These are phyloP conservation scores for Aspergillus neoniger DNA, from an alignment of 2,329 filamentous ascomycete species.

Conservation along the genomic window DNA sequence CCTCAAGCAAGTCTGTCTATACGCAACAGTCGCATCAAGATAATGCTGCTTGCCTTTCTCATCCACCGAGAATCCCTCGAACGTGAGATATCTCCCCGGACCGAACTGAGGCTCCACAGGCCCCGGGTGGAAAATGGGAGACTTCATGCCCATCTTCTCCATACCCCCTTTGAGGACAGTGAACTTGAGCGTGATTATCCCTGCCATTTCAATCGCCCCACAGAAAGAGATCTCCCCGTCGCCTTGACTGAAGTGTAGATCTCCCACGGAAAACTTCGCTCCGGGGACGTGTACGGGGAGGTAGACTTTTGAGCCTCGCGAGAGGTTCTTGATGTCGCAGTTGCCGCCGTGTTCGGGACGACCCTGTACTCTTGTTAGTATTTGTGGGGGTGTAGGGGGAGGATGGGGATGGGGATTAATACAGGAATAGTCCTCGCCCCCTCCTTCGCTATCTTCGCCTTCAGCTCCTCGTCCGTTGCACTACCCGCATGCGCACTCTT, in stretches of 20 bases:
- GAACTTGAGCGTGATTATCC: conserved; percentile 87
- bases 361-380: conserved; percentile 44
- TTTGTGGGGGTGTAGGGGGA: no score
- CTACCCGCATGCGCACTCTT: conserved; percentile 72
- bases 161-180: conserved; percentile 82
- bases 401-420: background rate
- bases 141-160: conserved; percentile 72
- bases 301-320: conserved; percentile 77
- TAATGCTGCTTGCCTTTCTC: conserved; percentile 87
- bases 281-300: conserved; percentile 83
- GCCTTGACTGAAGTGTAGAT: conserved; percentile 83
- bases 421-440: conserved; percentile 82
- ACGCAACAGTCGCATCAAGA: conserved; percentile 82
- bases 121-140: conserved; percentile 81
- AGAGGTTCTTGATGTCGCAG: conserved; percentile 88
- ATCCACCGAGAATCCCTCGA: conserved; percentile 89
- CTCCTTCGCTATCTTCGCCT: conserved; percentile 69
- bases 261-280: conserved; percentile 87
- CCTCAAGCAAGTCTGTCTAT: conserved; percentile 76
- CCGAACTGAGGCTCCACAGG: conserved; percentile 88
- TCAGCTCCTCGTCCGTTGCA: conserved; percentile 56
- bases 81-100: conserved; percentile 77
- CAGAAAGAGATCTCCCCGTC: conserved; percentile 91
- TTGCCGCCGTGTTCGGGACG: conserved; percentile 87
- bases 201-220: conserved; percentile 92